Percentiles rank a stretch among this genome's conserved stretches.
phyloP scores from a whole-genome alignment of 768 basidiomycete genomes.

The Lactarius vividus region DNA sequence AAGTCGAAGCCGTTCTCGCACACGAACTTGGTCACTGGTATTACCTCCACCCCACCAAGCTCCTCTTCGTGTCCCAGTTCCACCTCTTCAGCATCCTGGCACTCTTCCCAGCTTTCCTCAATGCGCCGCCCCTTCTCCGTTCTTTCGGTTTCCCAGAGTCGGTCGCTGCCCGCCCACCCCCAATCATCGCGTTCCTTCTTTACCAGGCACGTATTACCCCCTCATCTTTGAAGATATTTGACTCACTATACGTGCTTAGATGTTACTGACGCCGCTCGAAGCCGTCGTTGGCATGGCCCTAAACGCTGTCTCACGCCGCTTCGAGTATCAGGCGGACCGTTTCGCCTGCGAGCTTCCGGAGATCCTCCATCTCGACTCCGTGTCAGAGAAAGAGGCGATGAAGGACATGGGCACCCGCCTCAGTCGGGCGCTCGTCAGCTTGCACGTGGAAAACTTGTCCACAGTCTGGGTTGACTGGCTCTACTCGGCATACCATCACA shows the following conservation, averaged over 20 bases:
- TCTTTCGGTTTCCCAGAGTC: slow-evolving; percentile 76
- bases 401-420: slow-evolving; percentile 84
- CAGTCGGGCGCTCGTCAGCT: slow-evolving; percentile 72
- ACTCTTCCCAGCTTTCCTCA: slow-evolving; percentile 87
- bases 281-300: slow-evolving; percentile 67
- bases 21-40: slow-evolving; percentile 99
- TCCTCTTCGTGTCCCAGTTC: slow-evolving; percentile 80
- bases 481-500: slow-evolving; percentile 96
- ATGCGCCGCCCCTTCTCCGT: slow-evolving; percentile 70
- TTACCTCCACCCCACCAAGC: slow-evolving; percentile 84
- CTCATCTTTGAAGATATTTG: neutral
- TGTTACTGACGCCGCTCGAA: slow-evolving; percentile 80
- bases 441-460: slow-evolving; percentile 91
- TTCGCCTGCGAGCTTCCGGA: slow-evolving; percentile 73
- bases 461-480: slow-evolving; percentile 95
- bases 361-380: slow-evolving; percentile 32
- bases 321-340: slow-evolving; percentile 91
- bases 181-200: slow-evolving; percentile 81
- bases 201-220: slow-evolving; percentile 58
- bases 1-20: slow-evolving; percentile 95
- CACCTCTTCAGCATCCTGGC: slow-evolving; percentile 86
- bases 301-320: slow-evolving; percentile 80
- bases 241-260: slow-evolving; percentile 38
- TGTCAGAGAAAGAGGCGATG: slow-evolving; percentile 53
- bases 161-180: slow-evolving; percentile 66